phyloP scores from a whole-genome alignment of 2,329 filamentous ascomycete species.

The Fusarium redolens region DNA sequence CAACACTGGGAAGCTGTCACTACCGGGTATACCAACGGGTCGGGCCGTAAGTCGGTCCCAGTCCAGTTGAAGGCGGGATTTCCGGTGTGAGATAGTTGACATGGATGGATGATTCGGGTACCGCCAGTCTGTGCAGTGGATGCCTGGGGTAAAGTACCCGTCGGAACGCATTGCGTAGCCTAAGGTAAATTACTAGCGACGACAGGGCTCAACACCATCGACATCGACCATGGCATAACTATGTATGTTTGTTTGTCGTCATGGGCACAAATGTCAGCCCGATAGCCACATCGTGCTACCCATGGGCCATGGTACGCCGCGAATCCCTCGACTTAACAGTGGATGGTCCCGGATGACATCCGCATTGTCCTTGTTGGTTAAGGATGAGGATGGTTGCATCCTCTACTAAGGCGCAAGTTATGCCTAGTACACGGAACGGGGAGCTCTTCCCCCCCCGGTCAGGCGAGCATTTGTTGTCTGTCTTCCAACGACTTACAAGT shows the following conservation, averaged over 20 bases:
- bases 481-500: not conserved
- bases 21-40: conserved; percentile 42
- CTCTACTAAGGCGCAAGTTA: conserved; percentile 15
- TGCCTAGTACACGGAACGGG: conserved; percentile 23
- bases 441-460: conserved; percentile 12
- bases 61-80: conserved; percentile 27
- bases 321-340: conserved; percentile 16
- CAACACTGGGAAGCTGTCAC: conserved; percentile 13
- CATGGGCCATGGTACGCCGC: conserved; percentile 10
- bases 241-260: conserved; percentile 17
- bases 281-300: conserved; percentile 27
- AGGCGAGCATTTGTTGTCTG: conserved; percentile 10
- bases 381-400: conserved; percentile 16
- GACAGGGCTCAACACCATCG: conserved; percentile 10
- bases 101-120: conserved; percentile 14
- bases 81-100: conserved; percentile 26
- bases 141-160: conserved; percentile 27
- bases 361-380: conserved; percentile 20
- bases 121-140: not conserved
- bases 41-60: conserved; percentile 41
- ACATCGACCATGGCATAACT: conserved; percentile 11
- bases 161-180: conserved; percentile 1
- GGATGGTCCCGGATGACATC: conserved; percentile 22
- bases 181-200: not conserved
- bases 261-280: conserved; percentile 31